Percentiles rank a stretch among this genome's conserved stretches.
These are phyloP conservation scores for Baudoinia panamericana DNA, from an alignment of 495 filamentous ascomycete genomes.

Conservation along the genomic window DNA sequence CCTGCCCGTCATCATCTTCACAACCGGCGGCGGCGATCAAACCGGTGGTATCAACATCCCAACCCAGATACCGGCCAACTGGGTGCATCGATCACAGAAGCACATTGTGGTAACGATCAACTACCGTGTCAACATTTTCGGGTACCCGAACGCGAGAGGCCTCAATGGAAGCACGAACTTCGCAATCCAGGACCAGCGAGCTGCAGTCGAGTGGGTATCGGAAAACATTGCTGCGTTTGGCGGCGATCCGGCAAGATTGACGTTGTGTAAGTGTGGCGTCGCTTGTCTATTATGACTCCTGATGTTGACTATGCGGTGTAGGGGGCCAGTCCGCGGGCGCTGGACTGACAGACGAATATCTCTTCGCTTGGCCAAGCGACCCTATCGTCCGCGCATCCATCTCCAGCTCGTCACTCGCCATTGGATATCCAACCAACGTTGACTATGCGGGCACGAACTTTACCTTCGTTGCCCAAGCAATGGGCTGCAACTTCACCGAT, in stretches of 20 bases:
- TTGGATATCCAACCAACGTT: neutral
- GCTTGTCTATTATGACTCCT: neutral
- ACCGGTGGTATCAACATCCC: conserved; percentile 8
- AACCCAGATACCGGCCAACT: neutral
- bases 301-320: no score
- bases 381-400: conserved; percentile 7
- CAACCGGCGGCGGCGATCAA: conserved; percentile 11
- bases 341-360: conserved; percentile 1
- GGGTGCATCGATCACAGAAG: conserved; percentile 29
- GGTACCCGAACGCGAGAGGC: conserved; percentile 14
- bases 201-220: conserved; percentile 17
- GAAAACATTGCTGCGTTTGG: conserved; percentile 20
- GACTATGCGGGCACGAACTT: conserved; percentile 10
- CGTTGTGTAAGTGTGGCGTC: conserved; percentile 19
- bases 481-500: conserved; percentile 1
- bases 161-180: conserved; percentile 16
- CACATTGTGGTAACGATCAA: conserved; percentile 46
- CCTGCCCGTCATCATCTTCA: conserved; percentile 2
- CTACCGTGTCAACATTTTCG: conserved; percentile 18
- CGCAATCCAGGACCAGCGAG: conserved; percentile 20
- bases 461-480: conserved; percentile 10
- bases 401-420: neutral
- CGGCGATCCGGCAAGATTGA: conserved; percentile 17
- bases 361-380: conserved; percentile 5
- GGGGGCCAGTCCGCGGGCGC: conserved; percentile 17